phyloP scores from a whole-genome alignment of 768 basidiomycete genomes.

The Mycena vitilis region DNA sequence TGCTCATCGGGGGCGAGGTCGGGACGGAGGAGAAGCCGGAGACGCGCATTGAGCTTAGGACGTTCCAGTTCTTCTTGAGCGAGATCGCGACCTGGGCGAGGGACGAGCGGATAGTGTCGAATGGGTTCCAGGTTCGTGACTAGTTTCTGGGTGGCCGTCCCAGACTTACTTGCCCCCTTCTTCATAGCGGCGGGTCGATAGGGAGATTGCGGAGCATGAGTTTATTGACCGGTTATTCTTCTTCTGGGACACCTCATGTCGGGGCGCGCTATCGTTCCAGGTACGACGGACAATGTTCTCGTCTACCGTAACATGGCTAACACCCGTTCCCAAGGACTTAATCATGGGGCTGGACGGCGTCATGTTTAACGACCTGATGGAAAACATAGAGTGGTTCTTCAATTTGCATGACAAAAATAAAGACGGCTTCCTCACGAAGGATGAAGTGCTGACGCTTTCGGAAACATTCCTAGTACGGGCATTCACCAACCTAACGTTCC shows the following conservation, averaged over 20 bases:
- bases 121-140: slow-evolving; percentile 83
- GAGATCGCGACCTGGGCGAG: slow-evolving; percentile 97
- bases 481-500: slow-evolving; percentile 16
- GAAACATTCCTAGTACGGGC: slow-evolving; percentile 88
- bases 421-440: slow-evolving; percentile 94
- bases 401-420: slow-evolving; percentile 95
- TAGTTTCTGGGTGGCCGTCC: neutral
- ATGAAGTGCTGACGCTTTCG: slow-evolving; percentile 94
- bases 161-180: slow-evolving; percentile 4
- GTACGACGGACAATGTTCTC: slow-evolving; percentile 49
- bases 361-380: slow-evolving; percentile 97
- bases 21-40: slow-evolving; percentile 82
- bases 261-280: slow-evolving; percentile 91
- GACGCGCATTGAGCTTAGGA: slow-evolving; percentile 86
- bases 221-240: slow-evolving; percentile 93
- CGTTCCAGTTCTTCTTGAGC: slow-evolving; percentile 90
- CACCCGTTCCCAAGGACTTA: slow-evolving; percentile 70
- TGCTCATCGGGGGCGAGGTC: slow-evolving; percentile 66
- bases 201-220: slow-evolving; percentile 95
- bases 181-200: slow-evolving; percentile 85
- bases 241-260: slow-evolving; percentile 89
- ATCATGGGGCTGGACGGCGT: slow-evolving; percentile 90
- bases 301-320: neutral
- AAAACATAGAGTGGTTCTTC: slow-evolving; percentile 99
- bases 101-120: slow-evolving; percentile 91